Evolutionary conservation across 306 rosid species (phyloP), one percentile per base, ranked within the genome.

Genomic region (Arachis stenosperma): DNA sequence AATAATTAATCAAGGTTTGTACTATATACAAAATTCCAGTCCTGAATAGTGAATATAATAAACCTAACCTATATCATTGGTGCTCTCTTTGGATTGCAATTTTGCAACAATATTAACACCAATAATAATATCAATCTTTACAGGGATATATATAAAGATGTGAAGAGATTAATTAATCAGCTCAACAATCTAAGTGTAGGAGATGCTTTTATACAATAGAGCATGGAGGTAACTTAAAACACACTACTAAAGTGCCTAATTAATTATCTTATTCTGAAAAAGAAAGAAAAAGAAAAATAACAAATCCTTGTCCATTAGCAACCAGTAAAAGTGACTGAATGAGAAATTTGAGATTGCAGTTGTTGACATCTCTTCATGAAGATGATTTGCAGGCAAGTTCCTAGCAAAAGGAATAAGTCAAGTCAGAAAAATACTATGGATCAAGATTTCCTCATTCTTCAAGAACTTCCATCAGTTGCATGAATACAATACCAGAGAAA

Each of bases 131-230:
- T 73, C 78, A 71, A 71, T 67, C 70, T 70, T 78, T 77, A 57
- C 66, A 73, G 58, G 43, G 64, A 61, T 54, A 56, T 69, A 33
- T 33, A 33, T 33, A 33, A 40, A 17, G 40, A 65, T 54, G 70
- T 52, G 58, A 22, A 65, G 53, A 75, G 65, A 69, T 78, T 60
- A 79, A 75, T 65, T 67, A 68, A 69, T 76, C 82, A 61, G 48
- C 70, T 61, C 61, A 60, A 56, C 56, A 40, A 74, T 81, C 70
- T 51, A 67, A 65, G 65, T 61, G 65, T 73, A 41, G 15, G 61
- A 77, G 72, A 54, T 75, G 74, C 67, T 75, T 71, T 75, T 64
- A 71, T 67, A 82, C 76, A 79, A 73, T 46, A 80, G 74, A 40
- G 73, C 56, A 73, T 46, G 82, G 74, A 40, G 73, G 64, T 59